Base-by-base conservation (phyloP, 805 yeast species). In the Wickerhamomyces ciferrii region DNA sequence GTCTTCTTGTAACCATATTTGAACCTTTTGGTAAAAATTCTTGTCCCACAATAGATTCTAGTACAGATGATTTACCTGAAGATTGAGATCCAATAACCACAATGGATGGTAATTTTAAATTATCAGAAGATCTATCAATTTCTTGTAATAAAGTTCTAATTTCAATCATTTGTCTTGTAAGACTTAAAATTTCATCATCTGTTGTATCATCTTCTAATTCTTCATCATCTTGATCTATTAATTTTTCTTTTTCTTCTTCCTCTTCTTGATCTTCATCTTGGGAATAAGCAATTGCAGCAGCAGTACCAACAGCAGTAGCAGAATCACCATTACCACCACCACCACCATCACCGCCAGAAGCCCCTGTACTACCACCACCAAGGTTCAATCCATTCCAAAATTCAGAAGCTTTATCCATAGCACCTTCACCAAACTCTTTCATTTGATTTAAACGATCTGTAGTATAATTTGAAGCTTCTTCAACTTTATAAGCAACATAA, bases 41-140 rank as follows among this genome's bases (percentile, higher is more conserved):
- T 56, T 87, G 96, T n/a, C 99, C 99, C 5, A 94, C 99, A 48
- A 94, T 87, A 7, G 97, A 80, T 64, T 94, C 99, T 42, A 94
- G 74, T 1, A 94, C 99, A 1, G 98, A 92, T 0, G 97, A 89
- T 65, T 94, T 94, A 40, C 99, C 99, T 39, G 96, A 87, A 8
- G 96, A 87, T 69, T 94, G 99, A 1, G 98, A 92, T 0, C 99
- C 99, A 51, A 94, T 80, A 2, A 94, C 99, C 27, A 94, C 98
- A 56, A 94, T 94, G 0, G 97, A 86, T 2, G 99, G 99, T 38
- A 94, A 71, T 54, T 83, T 87, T 42, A 94, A 71, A 13, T 88
- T 78, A 34, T 88, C 89, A 6, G 84, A 70, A 0, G 79, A 71
- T 47, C 84, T 81, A 56, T 89, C 94, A 17, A 94, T 80, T 50